Conservation (phyloP, 169 alveolate species). For the Cryptosporidium sp. region DNA sequence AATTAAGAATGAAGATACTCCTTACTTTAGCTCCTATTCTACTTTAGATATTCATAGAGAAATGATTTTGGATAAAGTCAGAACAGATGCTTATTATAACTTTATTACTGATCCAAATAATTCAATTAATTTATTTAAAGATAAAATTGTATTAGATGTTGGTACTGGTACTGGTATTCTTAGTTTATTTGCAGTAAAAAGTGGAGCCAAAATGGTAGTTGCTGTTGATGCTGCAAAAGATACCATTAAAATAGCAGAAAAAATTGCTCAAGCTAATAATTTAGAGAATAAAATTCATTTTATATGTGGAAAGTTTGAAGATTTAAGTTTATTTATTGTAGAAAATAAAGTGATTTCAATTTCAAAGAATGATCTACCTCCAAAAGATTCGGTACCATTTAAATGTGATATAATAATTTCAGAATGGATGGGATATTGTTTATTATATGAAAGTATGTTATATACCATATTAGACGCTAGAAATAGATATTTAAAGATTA, state of each 20-base stretch:
- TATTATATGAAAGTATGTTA: slow-evolving; percentile 89
- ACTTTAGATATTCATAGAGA: slow-evolving; percentile 91
- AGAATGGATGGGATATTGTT: slow-evolving; percentile 92
- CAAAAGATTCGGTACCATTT: slow-evolving; percentile 28
- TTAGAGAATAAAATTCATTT: slow-evolving; percentile 83
- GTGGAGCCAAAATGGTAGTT: slow-evolving; percentile 91
- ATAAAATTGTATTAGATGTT: slow-evolving; percentile 89
- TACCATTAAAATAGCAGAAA: slow-evolving; percentile 88
- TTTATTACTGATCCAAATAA: slow-evolving; percentile 85
- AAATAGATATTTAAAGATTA: slow-evolving; percentile 80
- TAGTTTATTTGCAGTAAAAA: slow-evolving; percentile 88
- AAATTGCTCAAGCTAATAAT: slow-evolving; percentile 86
- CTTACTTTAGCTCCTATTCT: slow-evolving; percentile 92
- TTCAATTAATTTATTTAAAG: slow-evolving; percentile 83
- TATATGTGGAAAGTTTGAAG: slow-evolving; percentile 86
- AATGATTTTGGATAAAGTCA: slow-evolving; percentile 90
- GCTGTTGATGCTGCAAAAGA: slow-evolving; percentile 94
- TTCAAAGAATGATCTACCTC: slow-evolving; percentile 33
- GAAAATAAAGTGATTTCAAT: slow-evolving; percentile 78
- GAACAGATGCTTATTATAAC: slow-evolving; percentile 91
- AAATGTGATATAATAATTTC: slow-evolving; percentile 86
- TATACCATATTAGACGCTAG: slow-evolving; percentile 90
- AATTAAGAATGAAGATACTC: slow-evolving; percentile 72
- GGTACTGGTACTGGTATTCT: slow-evolving; percentile 90
- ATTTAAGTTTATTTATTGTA: slow-evolving; percentile 3